Base-by-base conservation (phyloP, 805 yeast species). In the Yarrowia hollandica region DNA sequence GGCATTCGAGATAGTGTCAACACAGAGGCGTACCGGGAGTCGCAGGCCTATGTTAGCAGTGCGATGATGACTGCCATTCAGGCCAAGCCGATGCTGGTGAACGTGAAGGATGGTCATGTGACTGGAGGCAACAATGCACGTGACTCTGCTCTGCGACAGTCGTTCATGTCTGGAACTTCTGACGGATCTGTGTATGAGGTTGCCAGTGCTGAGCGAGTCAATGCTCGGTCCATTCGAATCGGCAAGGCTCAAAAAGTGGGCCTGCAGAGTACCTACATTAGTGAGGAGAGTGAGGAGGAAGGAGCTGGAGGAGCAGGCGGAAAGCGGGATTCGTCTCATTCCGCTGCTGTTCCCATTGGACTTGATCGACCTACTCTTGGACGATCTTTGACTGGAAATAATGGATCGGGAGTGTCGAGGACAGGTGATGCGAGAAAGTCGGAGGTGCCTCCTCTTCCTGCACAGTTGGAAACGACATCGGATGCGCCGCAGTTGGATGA, bases 61-160 rank as follows among this genome's bases (percentile, higher is more conserved):
- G 71, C 74, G 16, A 75, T 75, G 55, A 85, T 85, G 68, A 86
- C 90, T 0, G 95, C 94, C 1, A 85, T 87, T 60, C 80, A 85
- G 61, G 94, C 88, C 2, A 82, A 79, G 67, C 94, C 96, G 1
- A 79, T 79, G 64, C 74, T 88, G 62, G 86, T 88, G n/a, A 78
- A 78, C 57, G 79, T 82, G 16, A 34, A 34, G 23, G 42, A 50
- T 23, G 44, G 44, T 11, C 35, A 35, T 11, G 35, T 22, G 19
- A 23, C 58, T 4, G 25, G 15, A 6, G 15, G 22, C 39, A 23
- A n/a, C 35, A 25, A 52, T 5, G 10, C 35, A 14, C 25, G 42
- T 6, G 42, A 25, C 42, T 34, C 42, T n/a, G 33, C 30, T 1
- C 5, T 52, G 6, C 34, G 44, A 5, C 44, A 52, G 44, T 35